Base-by-base conservation (phyloP, 1,139 yeast genomes). In the Geotrichum fermentans region DNA sequence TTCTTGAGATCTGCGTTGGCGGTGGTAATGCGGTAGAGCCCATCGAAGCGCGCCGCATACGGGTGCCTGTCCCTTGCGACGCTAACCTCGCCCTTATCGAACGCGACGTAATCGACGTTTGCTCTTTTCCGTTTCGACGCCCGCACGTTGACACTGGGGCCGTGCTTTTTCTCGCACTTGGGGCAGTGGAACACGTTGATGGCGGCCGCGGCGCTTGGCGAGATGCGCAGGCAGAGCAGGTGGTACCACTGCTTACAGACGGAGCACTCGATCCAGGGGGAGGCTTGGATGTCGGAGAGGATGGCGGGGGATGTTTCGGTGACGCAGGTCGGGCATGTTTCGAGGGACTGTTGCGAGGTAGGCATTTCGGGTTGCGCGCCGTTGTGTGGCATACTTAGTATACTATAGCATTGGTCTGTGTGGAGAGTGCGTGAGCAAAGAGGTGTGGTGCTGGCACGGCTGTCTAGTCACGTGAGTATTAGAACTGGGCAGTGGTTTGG, bases 51-150 rank as follows among this genome's bases (percentile, higher is more conserved):
- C 28, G 11, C 30, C 36, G 39, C 58, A 34, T 56, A 54, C 4
- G 58, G 60, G 38, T 57, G 58, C 20, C 44, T 28, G 10, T 44
- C 41, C 17, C 45, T 47, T 13, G 55, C 77, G 28, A 80, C 74
- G n/a, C 80, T 73, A 5, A 75, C 70, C 34, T 82, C 85, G 1
- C 96, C 95, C 46, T 80, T 83, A 61, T 89, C 79, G 57, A 89
- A 68, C 0, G 96, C 95, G 8, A 79, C 81, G 61, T 89, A 89
- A 63, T 89, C 95, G 39, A 88, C 75, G 45, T 72, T 71, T 8
- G 72, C 67, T 40, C 71, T 69, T 13, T 75, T 67, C 35, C 95
- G 71, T 26, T 77, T 73, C 55, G 85, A 83, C 18, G 73, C 73
- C 30, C 94, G 69, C 49, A 74, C 75, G 41, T 68, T 63, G 7